These are phyloP conservation scores for Chaetomium globosum DNA, from an alignment of 2,329 filamentous ascomycete species.

Conservation along the genomic window DNA sequence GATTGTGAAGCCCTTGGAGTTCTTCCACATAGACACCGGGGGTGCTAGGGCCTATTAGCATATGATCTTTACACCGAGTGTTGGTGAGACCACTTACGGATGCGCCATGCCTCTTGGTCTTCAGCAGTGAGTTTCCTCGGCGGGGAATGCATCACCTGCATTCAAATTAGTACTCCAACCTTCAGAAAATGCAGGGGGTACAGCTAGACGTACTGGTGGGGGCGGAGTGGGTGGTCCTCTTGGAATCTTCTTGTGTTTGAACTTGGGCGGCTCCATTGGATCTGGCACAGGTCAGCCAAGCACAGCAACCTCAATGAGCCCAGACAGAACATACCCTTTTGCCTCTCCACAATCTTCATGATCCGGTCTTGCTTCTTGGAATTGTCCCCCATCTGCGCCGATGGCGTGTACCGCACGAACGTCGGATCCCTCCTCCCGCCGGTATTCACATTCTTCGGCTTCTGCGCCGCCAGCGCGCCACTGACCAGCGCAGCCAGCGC, in stretches of 20 bases:
- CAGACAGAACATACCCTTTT: conserved; percentile 51
- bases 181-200: background rate
- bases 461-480: conserved; percentile 86
- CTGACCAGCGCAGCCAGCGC: conserved; percentile 80
- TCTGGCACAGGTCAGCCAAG: conserved; percentile 50
- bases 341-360: conserved; percentile 96
- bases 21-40: conserved; percentile 98
- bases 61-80: background rate
- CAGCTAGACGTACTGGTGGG: conserved; percentile 59
- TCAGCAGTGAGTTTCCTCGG: conserved; percentile 93
- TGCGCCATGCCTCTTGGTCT: conserved; percentile 96
- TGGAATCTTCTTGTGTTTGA: conserved; percentile 98
- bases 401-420: conserved; percentile 92
- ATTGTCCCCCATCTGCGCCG: conserved; percentile 92
- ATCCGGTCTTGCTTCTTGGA: conserved; percentile 89
- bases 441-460: conserved; percentile 90
- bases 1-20: conserved; percentile 96
- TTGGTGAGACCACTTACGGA: conserved; percentile 42
- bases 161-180: background rate
- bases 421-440: conserved; percentile 82
- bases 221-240: conserved; percentile 89
- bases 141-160: conserved; percentile 79
- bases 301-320: background rate
- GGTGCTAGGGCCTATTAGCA: conserved; percentile 52
- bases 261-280: conserved; percentile 95